Evolutionary conservation across 2,329 filamentous ascomycete species (phyloP).

Genomic region (Xylaria sp.): DNA sequence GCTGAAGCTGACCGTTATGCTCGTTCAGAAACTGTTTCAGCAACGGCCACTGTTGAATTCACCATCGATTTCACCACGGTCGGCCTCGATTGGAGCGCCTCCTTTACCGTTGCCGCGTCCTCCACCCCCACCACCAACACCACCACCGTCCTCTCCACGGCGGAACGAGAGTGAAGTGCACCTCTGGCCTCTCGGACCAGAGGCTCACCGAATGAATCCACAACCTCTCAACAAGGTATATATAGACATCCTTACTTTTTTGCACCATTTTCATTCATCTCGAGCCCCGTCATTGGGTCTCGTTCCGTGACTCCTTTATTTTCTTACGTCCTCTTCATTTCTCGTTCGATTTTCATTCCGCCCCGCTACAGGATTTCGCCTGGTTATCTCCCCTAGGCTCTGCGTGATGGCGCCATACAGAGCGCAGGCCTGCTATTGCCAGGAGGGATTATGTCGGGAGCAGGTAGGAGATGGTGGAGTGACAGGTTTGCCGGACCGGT

Average conservation of each 20-base stretch:
- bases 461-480: slow-evolving; percentile 17
- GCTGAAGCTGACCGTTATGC: slow-evolving; percentile 13
- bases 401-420: slow-evolving; percentile 7
- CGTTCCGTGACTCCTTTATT: background rate
- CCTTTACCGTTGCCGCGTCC: slow-evolving; percentile 18
- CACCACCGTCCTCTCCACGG: slow-evolving; percentile 24
- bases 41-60: slow-evolving; percentile 22
- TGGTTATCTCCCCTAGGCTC: background rate
- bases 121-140: slow-evolving; percentile 17
- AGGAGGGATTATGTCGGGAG: slow-evolving; percentile 10
- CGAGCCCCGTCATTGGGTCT: background rate
- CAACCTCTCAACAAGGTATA: slow-evolving; percentile 42
- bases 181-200: slow-evolving; percentile 34
- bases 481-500: slow-evolving; percentile 25
- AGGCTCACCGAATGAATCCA: slow-evolving; percentile 42
- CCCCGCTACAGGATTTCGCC: background rate
- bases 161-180: slow-evolving; percentile 28
- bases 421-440: slow-evolving; percentile 9
- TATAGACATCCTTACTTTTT: slow-evolving; percentile 24
- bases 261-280: background rate
- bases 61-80: slow-evolving; percentile 17
- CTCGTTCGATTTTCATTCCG: background rate
- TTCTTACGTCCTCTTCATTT: background rate
- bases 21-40: slow-evolving; percentile 22
- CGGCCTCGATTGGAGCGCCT: slow-evolving; percentile 18